Evolutionary conservation across 2,329 filamentous ascomycete genomes (phyloP).

Genomic region (Chaetomiaceae sp.): DNA sequence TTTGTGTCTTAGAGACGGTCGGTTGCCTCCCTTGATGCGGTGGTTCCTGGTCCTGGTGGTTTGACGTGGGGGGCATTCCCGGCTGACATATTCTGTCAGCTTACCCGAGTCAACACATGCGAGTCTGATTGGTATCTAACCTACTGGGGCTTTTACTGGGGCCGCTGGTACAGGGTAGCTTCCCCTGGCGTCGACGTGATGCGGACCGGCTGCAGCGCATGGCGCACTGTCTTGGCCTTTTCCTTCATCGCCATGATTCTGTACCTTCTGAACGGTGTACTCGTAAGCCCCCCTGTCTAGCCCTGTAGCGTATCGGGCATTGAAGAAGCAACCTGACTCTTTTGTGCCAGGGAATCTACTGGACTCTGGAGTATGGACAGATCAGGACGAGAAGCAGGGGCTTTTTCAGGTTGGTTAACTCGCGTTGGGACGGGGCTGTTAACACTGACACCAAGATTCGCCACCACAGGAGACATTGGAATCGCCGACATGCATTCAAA

Average conservation of each 20-base stretch:
- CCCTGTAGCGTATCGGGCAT: background rate
- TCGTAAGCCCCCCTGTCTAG: slow-evolving; percentile 4
- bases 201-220: slow-evolving; percentile 16
- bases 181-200: slow-evolving; percentile 12
- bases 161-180: slow-evolving; percentile 13
- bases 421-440: background rate
- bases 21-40: slow-evolving; percentile 4
- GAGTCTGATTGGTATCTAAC: slow-evolving; percentile 11
- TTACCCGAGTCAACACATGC: slow-evolving; percentile 16
- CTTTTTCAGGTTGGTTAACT: background rate
- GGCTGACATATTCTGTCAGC: slow-evolving; percentile 4
- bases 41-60: too few relatives aligned
- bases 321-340: background rate
- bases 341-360: slow-evolving; percentile 17
- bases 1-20: slow-evolving; percentile 17
- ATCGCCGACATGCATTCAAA: too few relatives aligned
- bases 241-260: slow-evolving; percentile 14
- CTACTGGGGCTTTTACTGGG: slow-evolving; percentile 25
- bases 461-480: background rate
- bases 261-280: slow-evolving; percentile 12
- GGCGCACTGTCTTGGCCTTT: slow-evolving; percentile 20
- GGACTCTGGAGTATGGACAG: slow-evolving; percentile 10
- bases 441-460: background rate
- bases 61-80: too few relatives aligned
- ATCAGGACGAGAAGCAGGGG: background rate